Evolutionary conservation across 139 green algal species (phyloP).

Genomic region (Astrephomene gubernaculifera): DNA sequence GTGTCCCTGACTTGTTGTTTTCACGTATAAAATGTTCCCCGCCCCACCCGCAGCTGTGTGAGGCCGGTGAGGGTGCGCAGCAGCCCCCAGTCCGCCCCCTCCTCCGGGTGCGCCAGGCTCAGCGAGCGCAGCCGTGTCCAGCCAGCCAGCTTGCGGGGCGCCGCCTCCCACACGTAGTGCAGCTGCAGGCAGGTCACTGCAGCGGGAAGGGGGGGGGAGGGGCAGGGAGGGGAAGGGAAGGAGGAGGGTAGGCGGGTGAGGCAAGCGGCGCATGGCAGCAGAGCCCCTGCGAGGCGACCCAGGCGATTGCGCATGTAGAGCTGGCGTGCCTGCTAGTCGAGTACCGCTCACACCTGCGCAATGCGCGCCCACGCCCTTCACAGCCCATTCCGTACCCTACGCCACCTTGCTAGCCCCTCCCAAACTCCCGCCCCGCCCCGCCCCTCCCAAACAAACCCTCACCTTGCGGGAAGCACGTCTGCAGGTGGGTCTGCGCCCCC

Average conservation of each 20-base stretch:
- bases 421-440: not conserved
- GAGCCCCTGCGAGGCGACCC: too few relatives aligned
- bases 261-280: too few relatives aligned
- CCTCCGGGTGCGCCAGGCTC: constrained; percentile 29
- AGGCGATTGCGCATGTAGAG: too few relatives aligned
- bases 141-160: constrained; percentile 47
- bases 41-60: constrained; percentile 16
- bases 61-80: constrained; percentile 39
- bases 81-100: constrained; percentile 46
- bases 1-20: too few relatives aligned
- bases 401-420: not conserved
- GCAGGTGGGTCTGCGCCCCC: not conserved
- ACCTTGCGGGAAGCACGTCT: constrained; percentile 13
- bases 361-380: too few relatives aligned
- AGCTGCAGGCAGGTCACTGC: constrained; percentile 13
- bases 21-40: too few relatives aligned
- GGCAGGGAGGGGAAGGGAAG: not conserved
- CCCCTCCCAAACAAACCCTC: not conserved
- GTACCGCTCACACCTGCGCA: too few relatives aligned
- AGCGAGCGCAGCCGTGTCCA: constrained; percentile 23
- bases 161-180: constrained; percentile 46
- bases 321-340: too few relatives aligned
- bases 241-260: too few relatives aligned
- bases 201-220: not conserved
- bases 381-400: too few relatives aligned